Evolutionary conservation across 2,329 filamentous ascomycete species (phyloP), one percentile per base, ranked within the genome.

Genomic region (Sporothrix sp.): DNA sequence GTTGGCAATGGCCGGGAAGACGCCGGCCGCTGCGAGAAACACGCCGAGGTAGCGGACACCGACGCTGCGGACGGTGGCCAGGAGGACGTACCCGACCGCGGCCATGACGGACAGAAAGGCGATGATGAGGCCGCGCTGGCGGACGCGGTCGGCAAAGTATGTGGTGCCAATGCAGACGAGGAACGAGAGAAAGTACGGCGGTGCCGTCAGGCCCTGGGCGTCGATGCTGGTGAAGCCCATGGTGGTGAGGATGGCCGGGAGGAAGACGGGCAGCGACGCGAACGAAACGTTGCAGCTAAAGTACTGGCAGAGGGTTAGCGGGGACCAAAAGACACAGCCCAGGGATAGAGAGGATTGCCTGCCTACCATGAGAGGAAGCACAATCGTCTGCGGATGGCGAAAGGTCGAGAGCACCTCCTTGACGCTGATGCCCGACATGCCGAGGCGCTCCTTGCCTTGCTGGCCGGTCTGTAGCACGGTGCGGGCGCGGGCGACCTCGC

Each of bases 181-280:
- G 61, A 84, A 86, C 1, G 82, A 74, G 14, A 84, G 64, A 58
- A 87, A 78, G 63, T 84, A 87, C 0, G 84, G 82, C 1, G 84
- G 84, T 0, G 83, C 82, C 1, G 82, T 82, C 11, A 89, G 72
- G 1, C 84, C 85, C 64, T 89, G 84, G 0, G 85, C 81, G 52
- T 80, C 70, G 55, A 86, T 74, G 16, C 74, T 69, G 0, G 74
- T 75, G 65, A 82, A 87, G 13, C 84, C 83, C 79, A 88, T 85
- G 51, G 77, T 71, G 40, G 73, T 66, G 14, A 84, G 67, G 55
- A 84, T 82, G 2, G 78, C 76, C 0, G 80, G 80, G 3, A 84
- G 68, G 58, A 82, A 84, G 6, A 82, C 78, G 0, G 81, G 78
- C 7, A 84, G 69, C 3, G 57, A 55, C 6, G 58, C 55, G 25